phyloP scores from a whole-genome alignment of 2,329 filamentous ascomycete species.

The Tolypocladium endophyticum region DNA sequence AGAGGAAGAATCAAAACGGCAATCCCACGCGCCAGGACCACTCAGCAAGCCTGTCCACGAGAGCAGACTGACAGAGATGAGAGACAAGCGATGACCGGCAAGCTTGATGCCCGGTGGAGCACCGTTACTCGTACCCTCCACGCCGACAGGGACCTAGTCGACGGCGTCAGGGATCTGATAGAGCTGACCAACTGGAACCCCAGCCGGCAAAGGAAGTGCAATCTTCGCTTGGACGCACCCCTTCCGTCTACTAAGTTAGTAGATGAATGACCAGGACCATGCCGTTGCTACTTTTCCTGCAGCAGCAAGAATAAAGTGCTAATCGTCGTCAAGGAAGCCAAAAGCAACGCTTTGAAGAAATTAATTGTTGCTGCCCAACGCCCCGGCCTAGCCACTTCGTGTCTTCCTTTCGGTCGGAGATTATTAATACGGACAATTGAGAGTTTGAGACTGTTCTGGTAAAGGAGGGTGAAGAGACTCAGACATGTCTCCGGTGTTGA shows the following conservation, averaged over 20 bases:
- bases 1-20: not conserved
- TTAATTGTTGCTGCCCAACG: conserved; percentile 22
- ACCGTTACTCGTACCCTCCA: not conserved
- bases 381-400: conserved; percentile 14
- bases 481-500: not conserved
- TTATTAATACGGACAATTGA: not conserved
- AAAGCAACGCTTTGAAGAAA: not conserved
- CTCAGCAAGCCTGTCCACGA: not conserved
- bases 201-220: conserved; percentile 24
- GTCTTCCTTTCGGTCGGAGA: not conserved
- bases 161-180: conserved; percentile 10
- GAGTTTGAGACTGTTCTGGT: no score
- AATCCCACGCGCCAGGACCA: no score
- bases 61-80: not conserved
- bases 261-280: not conserved
- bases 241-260: not conserved
- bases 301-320: not conserved
- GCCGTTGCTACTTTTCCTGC: not conserved
- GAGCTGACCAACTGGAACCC: conserved; percentile 34
- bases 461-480: not conserved
- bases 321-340: not conserved
- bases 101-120: not conserved
- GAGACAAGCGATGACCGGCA: not conserved
- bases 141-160: not conserved
- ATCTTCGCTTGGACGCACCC: conserved; percentile 26